Evolutionary conservation across 73 alveolate genomes (phyloP).

Genomic region (Paramecium biaurelia): DNA sequence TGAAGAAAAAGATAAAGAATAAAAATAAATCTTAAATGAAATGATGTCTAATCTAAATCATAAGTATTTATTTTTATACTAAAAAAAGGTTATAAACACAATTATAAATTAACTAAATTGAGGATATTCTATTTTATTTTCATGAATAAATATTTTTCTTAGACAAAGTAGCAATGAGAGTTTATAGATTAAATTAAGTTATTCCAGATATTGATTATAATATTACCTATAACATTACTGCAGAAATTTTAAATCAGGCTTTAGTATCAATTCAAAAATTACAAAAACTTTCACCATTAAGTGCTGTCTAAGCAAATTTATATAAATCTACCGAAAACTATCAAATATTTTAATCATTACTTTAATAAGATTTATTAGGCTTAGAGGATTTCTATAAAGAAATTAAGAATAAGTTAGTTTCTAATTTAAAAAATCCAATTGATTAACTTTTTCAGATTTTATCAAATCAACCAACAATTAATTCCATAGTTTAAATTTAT

Average conservation of each 20-base stretch:
- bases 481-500: background rate
- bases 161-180: constrained; percentile 21
- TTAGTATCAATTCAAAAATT: background rate
- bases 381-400: background rate
- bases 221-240: background rate
- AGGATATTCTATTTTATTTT: constrained; percentile 33
- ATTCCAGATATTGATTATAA: background rate
- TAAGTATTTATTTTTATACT: background rate
- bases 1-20: constrained; percentile 10
- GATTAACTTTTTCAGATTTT: background rate
- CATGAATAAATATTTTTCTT: constrained; percentile 47
- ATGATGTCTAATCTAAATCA: background rate
- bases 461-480: background rate
- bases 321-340: background rate
- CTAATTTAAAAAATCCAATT: background rate
- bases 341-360: background rate
- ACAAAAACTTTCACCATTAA: background rate
- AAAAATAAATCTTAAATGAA: background rate
- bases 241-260: background rate
- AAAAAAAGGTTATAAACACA: background rate
- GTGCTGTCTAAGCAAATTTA: background rate
- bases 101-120: constrained; percentile 16
- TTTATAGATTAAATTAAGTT: constrained; percentile 29
- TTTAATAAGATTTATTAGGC: background rate
- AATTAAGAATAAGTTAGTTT: background rate